Evolutionary conservation across 2,329 filamentous ascomycete genomes (phyloP).

Genomic region (Ceratocystis albifundus): DNA sequence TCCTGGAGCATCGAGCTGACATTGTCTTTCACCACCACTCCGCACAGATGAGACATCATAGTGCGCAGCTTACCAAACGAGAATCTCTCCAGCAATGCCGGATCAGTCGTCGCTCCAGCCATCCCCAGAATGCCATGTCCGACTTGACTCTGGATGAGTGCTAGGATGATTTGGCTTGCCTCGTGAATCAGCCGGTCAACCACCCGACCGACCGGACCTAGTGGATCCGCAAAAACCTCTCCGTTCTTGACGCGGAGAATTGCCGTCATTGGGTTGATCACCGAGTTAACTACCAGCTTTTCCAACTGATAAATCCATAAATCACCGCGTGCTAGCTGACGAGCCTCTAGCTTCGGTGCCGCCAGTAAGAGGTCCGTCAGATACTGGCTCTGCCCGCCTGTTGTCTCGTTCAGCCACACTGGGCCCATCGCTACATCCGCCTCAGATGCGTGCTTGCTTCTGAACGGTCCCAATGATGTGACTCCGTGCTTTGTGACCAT

Average conservation of each 20-base stretch:
- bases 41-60: slow-evolving; percentile 32
- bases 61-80: slow-evolving; percentile 33
- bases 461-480: slow-evolving; percentile 40
- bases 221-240: slow-evolving; percentile 49
- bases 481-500: slow-evolving; percentile 52
- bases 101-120: slow-evolving; percentile 24
- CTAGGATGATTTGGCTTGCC: slow-evolving; percentile 53
- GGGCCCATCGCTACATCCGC: slow-evolving; percentile 40
- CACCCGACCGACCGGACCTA: slow-evolving; percentile 41
- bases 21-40: slow-evolving; percentile 38
- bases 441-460: slow-evolving; percentile 41
- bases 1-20: slow-evolving; percentile 54
- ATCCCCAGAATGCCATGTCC: slow-evolving; percentile 17
- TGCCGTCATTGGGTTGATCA: slow-evolving; percentile 78
- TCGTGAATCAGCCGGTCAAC: slow-evolving; percentile 64
- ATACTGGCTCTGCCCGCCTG: slow-evolving; percentile 27
- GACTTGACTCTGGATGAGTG: slow-evolving; percentile 14
- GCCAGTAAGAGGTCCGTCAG: slow-evolving; percentile 35
- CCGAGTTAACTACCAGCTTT: slow-evolving; percentile 68
- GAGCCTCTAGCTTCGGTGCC: slow-evolving; percentile 36
- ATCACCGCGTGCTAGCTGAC: slow-evolving; percentile 33
- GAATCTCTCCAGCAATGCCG: slow-evolving; percentile 33
- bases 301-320: slow-evolving; percentile 61
- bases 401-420: slow-evolving; percentile 31
- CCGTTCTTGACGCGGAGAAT: slow-evolving; percentile 69